phyloP scores from a whole-genome alignment of 805 yeast species.

The Saccharomycopsis fermentans region DNA sequence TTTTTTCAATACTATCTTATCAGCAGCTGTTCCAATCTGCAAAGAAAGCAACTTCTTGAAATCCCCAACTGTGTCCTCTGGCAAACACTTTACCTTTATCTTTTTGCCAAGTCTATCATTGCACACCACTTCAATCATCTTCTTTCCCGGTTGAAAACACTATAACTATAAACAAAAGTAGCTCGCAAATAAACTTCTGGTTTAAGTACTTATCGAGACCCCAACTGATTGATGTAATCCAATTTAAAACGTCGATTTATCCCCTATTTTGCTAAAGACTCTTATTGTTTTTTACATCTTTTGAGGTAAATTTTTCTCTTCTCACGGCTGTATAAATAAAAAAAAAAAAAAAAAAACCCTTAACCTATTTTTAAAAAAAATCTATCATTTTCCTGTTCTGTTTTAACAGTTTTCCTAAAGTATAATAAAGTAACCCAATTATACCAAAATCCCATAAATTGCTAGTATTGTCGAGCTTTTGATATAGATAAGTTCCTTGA shows the following conservation, averaged over 20 bases:
- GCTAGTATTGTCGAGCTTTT: too few relatives aligned
- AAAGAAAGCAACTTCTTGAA: slow-evolving; percentile 74
- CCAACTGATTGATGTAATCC: too few relatives aligned
- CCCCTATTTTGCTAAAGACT: too few relatives aligned
- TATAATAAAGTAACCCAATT: too few relatives aligned
- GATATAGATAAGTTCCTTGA: not conserved
- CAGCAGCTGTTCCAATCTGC: slow-evolving; percentile 70
- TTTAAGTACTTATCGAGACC: too few relatives aligned
- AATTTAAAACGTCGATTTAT: too few relatives aligned
- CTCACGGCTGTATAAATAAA: not conserved
- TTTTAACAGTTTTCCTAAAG: not conserved
- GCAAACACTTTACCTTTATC: slow-evolving; percentile 78
- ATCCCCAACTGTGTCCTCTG: slow-evolving; percentile 80
- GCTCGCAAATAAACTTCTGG: too few relatives aligned
- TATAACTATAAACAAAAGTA: too few relatives aligned
- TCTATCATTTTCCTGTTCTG: not conserved
- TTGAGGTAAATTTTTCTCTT: not conserved
- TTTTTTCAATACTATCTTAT: slow-evolving; percentile 60
- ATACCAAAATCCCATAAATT: too few relatives aligned
- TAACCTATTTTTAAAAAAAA: not conserved
- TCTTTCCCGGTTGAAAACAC: not conserved
- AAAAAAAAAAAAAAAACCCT: not conserved
- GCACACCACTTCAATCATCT: slow-evolving; percentile 63
- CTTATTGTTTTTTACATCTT: not conserved
- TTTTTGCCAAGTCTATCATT: slow-evolving; percentile 82